phyloP scores from a whole-genome alignment of 768 basidiomycete species.

The Amanita inopinata region DNA sequence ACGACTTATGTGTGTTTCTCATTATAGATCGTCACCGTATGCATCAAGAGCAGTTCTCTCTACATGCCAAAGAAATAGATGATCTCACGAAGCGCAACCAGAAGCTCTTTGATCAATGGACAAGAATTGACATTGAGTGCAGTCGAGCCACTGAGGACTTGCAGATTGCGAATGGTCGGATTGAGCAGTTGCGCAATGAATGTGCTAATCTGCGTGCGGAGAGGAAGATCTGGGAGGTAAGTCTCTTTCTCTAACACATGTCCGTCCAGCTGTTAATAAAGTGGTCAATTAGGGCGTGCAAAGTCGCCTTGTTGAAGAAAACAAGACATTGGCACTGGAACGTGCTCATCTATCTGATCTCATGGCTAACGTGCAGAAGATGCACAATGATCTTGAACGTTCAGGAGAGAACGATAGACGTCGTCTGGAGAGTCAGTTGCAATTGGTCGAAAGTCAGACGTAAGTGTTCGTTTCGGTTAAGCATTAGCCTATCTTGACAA shows the following conservation, averaged over 20 bases:
- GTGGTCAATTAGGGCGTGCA: constrained; percentile 55
- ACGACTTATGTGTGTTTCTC: too few relatives aligned
- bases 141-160: constrained; percentile 61
- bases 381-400: constrained; percentile 81
- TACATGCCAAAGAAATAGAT: constrained; percentile 57
- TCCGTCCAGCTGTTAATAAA: constrained; percentile 7
- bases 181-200: constrained; percentile 80
- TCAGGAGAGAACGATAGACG: constrained; percentile 76
- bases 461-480: constrained; percentile 24
- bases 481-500: neutral
- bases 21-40: constrained; percentile 56
- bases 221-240: constrained; percentile 88
- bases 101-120: constrained; percentile 64
- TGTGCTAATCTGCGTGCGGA: constrained; percentile 84
- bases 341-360: constrained; percentile 80
- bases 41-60: constrained; percentile 55
- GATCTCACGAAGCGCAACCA: constrained; percentile 60
- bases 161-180: constrained; percentile 41
- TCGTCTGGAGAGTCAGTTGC: constrained; percentile 71
- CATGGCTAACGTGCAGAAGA: constrained; percentile 82
- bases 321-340: constrained; percentile 69
- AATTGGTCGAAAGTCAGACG: constrained; percentile 73
- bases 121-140: constrained; percentile 66
- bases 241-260: constrained; percentile 11
- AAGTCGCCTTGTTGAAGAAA: constrained; percentile 74